These are phyloP conservation scores for Citrus mangshanensis DNA, from an alignment of 345 rosid species.

Conservation along the genomic window DNA sequence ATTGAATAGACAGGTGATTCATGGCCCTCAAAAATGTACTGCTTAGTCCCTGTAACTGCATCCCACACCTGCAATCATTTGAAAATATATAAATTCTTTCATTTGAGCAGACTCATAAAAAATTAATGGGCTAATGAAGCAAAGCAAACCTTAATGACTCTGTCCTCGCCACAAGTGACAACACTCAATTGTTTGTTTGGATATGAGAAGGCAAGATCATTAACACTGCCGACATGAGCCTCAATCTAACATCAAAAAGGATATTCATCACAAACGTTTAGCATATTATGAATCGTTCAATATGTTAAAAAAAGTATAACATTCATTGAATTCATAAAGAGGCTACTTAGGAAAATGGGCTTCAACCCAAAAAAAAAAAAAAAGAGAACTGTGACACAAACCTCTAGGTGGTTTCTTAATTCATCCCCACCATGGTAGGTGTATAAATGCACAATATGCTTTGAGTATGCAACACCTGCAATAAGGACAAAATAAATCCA, in stretches of 20 bases:
- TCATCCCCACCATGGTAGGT: conserved; percentile 64
- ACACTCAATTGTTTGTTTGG: conserved; percentile 67
- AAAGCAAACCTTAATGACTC: conserved; percentile 64
- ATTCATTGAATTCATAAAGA: background rate
- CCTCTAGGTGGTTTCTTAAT: conserved; percentile 68
- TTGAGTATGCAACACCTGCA: conserved; percentile 89
- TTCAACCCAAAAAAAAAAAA: background rate
- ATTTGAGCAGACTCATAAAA: background rate
- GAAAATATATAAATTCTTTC: conserved; percentile 18
- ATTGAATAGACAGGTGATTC: conserved; percentile 85
- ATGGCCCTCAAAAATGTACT: conserved; percentile 69
- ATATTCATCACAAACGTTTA: conserved; percentile 1
- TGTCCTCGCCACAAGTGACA: conserved; percentile 87
- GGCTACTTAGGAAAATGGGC: background rate
- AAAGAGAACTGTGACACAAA: conserved; percentile 22
- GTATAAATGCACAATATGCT: conserved; percentile 73
- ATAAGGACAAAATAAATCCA: conserved; percentile 18
- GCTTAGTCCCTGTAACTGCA: conserved; percentile 51
- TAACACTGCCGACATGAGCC: conserved; percentile 83
- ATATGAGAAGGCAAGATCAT: conserved; percentile 77
- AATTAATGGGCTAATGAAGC: conserved; percentile 6
- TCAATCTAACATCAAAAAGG: conserved; percentile 53
- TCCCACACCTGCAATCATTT: conserved; percentile 75
- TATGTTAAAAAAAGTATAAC: background rate
- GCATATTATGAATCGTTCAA: background rate